phyloP scores from a whole-genome alignment of 306 rosid species.

The Betula pendula region DNA sequence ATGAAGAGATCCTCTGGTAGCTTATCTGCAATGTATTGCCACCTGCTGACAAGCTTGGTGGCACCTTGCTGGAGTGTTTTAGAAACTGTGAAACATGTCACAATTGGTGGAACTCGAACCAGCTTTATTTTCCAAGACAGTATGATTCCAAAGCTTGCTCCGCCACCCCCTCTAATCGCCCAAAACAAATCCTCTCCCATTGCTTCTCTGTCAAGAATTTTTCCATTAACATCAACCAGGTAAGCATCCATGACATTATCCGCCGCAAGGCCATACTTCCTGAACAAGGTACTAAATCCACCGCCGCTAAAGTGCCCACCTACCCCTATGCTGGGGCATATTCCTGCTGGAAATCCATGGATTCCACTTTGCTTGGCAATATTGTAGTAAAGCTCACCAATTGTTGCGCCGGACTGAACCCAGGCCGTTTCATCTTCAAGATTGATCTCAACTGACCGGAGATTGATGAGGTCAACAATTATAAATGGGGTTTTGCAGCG shows the following conservation, averaged over 20 bases:
- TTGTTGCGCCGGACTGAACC: constrained; percentile 65
- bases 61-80: constrained; percentile 32
- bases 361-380: constrained; percentile 43
- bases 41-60: constrained; percentile 27
- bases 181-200: constrained; percentile 64
- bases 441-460: constrained; percentile 37
- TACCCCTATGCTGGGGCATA: constrained; percentile 51
- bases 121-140: constrained; percentile 49
- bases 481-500: constrained; percentile 46
- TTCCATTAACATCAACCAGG: constrained; percentile 41
- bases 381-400: constrained; percentile 58
- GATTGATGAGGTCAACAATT: constrained; percentile 45
- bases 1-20: constrained; percentile 56
- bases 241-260: constrained; percentile 53
- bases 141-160: constrained; percentile 56
- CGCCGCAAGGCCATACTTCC: constrained; percentile 52
- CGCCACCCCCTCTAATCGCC: constrained; percentile 70
- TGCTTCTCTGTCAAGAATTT: constrained; percentile 28
- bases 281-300: constrained; percentile 42
- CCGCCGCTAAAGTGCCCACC: constrained; percentile 68
- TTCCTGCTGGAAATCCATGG: constrained; percentile 62
- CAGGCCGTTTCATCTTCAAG: constrained; percentile 51
- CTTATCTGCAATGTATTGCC: constrained; percentile 40
- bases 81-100: constrained; percentile 35
- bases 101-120: constrained; percentile 35